A percentile compares a stretch with the other conserved stretches of the same genome.
Evolutionary conservation across 345 rosid species (phyloP).

Genomic region (Eucalyptus rudis): DNA sequence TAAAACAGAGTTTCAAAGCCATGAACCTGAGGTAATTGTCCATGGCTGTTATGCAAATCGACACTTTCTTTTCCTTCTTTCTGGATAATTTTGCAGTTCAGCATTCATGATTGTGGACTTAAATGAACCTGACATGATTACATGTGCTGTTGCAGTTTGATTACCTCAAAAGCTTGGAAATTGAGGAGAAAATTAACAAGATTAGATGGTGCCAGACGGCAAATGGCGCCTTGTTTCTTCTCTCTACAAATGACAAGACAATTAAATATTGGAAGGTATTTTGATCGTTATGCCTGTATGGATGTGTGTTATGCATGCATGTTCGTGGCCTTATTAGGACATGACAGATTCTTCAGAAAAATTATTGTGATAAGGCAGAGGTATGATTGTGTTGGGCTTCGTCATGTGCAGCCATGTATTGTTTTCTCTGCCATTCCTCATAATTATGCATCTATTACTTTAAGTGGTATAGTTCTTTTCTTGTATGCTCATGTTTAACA

Average conservation of each 20-base stretch:
- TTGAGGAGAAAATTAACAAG: conserved; percentile 95
- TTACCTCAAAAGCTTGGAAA: conserved; percentile 96
- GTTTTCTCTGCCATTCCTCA: neutral
- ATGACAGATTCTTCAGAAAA: neutral
- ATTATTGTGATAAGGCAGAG: neutral
- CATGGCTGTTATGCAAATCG: neutral
- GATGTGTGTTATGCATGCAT: neutral
- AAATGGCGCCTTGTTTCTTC: conserved; percentile 72
- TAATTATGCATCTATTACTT: neutral
- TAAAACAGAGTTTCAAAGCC: conserved; percentile 93
- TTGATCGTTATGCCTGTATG: neutral
- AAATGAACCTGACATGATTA: neutral
- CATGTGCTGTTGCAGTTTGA: conserved; percentile 51
- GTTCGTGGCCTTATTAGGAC: neutral
- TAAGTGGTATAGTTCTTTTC: neutral
- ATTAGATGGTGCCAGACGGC: conserved; percentile 92
- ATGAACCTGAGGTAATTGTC: conserved; percentile 74
- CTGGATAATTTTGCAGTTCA: neutral
- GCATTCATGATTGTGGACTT: neutral
- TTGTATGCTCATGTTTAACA: neutral
- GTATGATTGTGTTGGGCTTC: neutral
- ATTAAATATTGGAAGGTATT: conserved; percentile 91
- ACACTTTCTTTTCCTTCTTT: neutral
- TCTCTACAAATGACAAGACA: conserved; percentile 81
- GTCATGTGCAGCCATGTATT: neutral